Base-by-base conservation (phyloP, 2,329 filamentous ascomycete genomes). In the Fusarium equiseti region DNA sequence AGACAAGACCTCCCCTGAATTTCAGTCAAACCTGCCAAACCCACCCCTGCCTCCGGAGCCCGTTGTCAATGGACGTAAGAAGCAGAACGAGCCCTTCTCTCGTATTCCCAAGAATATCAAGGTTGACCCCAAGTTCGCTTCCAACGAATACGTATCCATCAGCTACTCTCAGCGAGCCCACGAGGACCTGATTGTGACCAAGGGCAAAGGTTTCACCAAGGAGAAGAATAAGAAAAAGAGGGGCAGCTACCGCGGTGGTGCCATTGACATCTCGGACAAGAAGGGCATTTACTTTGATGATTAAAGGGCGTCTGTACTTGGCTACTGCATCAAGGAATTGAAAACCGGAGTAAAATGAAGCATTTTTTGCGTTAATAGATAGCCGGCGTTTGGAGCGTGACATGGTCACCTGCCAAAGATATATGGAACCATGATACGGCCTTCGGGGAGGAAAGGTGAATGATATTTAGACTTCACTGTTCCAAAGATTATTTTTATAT, bases 141-240 rank as follows among this genome's bases (percentile, higher is more conserved):
- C 91, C 74, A 98, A 98, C 81, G 89, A 88, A 16, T 98, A 95
- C 79, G 86, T 93, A 13, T 86, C 90, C 24, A 94, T 98, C 79
- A 91, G 92, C 70, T 99, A 98, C 82, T 95, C 95, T 26, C 91
- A 96, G 75, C 90, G 90, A 74, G 97, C 97, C 11, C 93, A 95
- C 78, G 88, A 94, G 73, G 95, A 98, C 78, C 84, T 99, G 69
- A 93, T 94, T 51, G 88, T 97, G 42, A 98, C 95, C 32, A 93
- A 92, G 79, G 96, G 96, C 76, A 98, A 98, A 84, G 94, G 94
- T 6, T 99, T 99, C 83, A 98, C 95, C 65, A 99, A 99, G 86
- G 96, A 98, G 85, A 99, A 99, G 90, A 99, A 99, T 84, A 99
- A 99, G 87, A 96, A 94, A 88, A 95, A 94, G 87, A 87, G 90